phyloP scores from a whole-genome alignment of 1,284 basidiomycete species.

The Austropuccinia psidii region DNA sequence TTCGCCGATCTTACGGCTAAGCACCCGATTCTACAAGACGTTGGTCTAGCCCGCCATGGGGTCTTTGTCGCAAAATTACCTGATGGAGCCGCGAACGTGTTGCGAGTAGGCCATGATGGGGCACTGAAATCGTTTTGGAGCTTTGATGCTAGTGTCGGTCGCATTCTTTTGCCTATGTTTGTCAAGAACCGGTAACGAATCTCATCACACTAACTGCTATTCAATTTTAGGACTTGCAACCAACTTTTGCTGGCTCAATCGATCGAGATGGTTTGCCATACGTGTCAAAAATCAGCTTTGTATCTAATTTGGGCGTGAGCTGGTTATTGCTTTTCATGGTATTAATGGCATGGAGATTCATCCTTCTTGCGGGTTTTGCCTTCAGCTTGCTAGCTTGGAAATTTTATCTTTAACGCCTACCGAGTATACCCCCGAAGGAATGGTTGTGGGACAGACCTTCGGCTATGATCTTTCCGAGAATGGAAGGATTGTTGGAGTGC shows the following conservation, averaged over 20 bases:
- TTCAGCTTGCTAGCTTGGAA: slow-evolving; percentile 25
- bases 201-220: not conserved
- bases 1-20: not conserved
- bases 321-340: not conserved
- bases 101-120: not conserved
- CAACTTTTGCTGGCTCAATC: slow-evolving; percentile 25
- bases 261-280: slow-evolving; percentile 34
- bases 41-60: slow-evolving; percentile 3
- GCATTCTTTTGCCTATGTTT: not conserved
- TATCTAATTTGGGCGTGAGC: slow-evolving; percentile 13
- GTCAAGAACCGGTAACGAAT: not conserved
- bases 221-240: not conserved
- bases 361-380: not conserved
- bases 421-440: slow-evolving; percentile 27
- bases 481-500: slow-evolving; percentile 17
- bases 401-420: slow-evolving; percentile 27
- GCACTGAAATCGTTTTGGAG: slow-evolving; percentile 24
- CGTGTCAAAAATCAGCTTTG: slow-evolving; percentile 21
- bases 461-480: slow-evolving; percentile 10
- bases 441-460: slow-evolving; percentile 26
- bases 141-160: slow-evolving; percentile 18
- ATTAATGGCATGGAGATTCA: not conserved
- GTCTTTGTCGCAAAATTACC: slow-evolving; percentile 16
- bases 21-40: not conserved
- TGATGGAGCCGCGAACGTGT: slow-evolving; percentile 20